phyloP scores from a whole-genome alignment of 768 basidiomycete genomes.

The Rhizopogon salebrosus region DNA sequence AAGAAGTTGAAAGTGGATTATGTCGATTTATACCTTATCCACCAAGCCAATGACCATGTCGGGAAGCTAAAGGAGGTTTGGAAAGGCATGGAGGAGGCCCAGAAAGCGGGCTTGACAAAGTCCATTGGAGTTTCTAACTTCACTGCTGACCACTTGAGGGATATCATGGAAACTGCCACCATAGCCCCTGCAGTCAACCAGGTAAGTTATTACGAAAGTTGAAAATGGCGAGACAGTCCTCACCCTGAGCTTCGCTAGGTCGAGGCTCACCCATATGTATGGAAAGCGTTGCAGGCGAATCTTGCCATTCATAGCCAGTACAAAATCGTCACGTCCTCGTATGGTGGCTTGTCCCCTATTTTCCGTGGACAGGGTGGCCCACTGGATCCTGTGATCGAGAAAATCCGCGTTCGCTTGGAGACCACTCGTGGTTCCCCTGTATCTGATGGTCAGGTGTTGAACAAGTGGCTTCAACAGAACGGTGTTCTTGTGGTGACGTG shows the following conservation, averaged over 20 bases:
- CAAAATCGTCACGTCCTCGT: constrained; percentile 36
- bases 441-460: constrained; percentile 24
- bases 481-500: constrained; percentile 27
- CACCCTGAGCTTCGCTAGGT: constrained; percentile 26
- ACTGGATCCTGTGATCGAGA: constrained; percentile 31
- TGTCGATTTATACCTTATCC: constrained; percentile 64
- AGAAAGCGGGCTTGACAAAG: constrained; percentile 35
- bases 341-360: constrained; percentile 35
- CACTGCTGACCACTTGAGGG: constrained; percentile 34
- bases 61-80: constrained; percentile 49
- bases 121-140: constrained; percentile 57
- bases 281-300: constrained; percentile 34
- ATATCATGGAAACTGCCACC: constrained; percentile 38
- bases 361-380: constrained; percentile 32
- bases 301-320: constrained; percentile 31
- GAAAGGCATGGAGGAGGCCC: constrained; percentile 56
- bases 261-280: constrained; percentile 51
- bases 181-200: constrained; percentile 51
- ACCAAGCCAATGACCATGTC: constrained; percentile 34
- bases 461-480: constrained; percentile 26
- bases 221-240: neutral
- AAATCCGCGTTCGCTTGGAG: constrained; percentile 26
- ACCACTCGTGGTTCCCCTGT: constrained; percentile 19
- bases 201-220: constrained; percentile 20
- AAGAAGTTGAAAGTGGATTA: constrained; percentile 47